These are phyloP conservation scores for Penicillium sp. DNA, from an alignment of 2,329 filamentous ascomycete genomes.

Conservation along the genomic window DNA sequence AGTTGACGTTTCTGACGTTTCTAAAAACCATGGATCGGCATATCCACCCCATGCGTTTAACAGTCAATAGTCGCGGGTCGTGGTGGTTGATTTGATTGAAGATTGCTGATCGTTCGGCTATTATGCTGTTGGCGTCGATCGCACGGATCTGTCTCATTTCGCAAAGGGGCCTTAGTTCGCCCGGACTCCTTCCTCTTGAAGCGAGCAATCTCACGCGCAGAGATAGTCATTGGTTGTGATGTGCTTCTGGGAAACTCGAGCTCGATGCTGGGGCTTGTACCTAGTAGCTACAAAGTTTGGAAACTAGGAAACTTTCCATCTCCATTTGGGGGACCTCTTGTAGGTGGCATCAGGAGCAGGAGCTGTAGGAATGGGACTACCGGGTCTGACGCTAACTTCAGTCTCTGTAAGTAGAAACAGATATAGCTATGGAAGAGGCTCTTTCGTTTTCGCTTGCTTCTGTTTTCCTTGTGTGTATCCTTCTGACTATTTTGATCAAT, in stretches of 20 bases:
- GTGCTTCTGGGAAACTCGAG: neutral
- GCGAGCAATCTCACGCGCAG: neutral
- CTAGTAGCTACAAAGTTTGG: neutral
- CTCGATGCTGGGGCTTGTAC: neutral
- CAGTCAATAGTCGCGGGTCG: slow-evolving; percentile 11
- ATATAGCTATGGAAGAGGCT: neutral
- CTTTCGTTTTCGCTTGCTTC: neutral
- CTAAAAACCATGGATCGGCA: slow-evolving; percentile 16
- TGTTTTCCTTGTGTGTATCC: slow-evolving; percentile 5
- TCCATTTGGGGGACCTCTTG: neutral
- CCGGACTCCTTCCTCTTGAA: slow-evolving; percentile 19
- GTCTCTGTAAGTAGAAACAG: too few species aligned
- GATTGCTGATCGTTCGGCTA: slow-evolving; percentile 32
- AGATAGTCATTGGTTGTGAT: slow-evolving; percentile 3
- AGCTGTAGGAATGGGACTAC: neutral
- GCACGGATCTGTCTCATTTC: slow-evolving; percentile 25
- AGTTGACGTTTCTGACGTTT: slow-evolving; percentile 13
- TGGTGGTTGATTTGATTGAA: slow-evolving; percentile 30
- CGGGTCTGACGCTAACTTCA: neutral
- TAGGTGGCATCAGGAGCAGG: neutral
- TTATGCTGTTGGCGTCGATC: slow-evolving; percentile 20
- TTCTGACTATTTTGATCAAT: slow-evolving; percentile 7
- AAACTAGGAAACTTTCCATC: neutral
- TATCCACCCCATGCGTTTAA: slow-evolving; percentile 8
- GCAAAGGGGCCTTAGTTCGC: slow-evolving; percentile 14